Evolutionary conservation across 164 flowering plant species (phyloP), one percentile per base, ranked within the genome.

Genomic region (Vitis riparia): DNA sequence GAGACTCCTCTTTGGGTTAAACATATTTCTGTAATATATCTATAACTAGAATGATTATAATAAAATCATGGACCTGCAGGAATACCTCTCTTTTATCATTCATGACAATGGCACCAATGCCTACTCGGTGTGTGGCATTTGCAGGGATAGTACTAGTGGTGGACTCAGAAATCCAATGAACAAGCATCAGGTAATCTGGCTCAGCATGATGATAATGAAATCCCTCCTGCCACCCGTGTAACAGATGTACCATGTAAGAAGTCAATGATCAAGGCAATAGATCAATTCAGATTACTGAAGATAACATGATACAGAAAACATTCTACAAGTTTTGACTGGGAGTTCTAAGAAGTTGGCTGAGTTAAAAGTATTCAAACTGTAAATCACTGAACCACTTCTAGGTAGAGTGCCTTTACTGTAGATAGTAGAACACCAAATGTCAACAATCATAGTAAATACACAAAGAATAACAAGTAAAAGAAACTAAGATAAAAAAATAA

Each of bases 131-230:
- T 61, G 89, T 66, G 61, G 86, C 88, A 79, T 83, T 83, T 12
- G 67, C 68, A 48, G 88, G 88, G 30, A 85, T 63, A 9, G 81
- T 77, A 66, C 72, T 55, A 2, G 37, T 68, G 32, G 37, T 68
- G 32, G 78, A 78, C 64, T 79, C 75, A 56, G 88, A 83, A 71
- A 85, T 79, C 88, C 88, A 85, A 60, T 78, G 67, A 17, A 76
- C 86, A 11, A 85, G 85, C 88, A 85, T 82, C 65, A 84, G 55
- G 71, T 84, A 78, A 29, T 63, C 68, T 68, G 84, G 82, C 63
- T 82, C 85, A 4, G 88, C 84, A 77, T 82, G 84, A 68, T 82
- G 86, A 71, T 82, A 82, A 81, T 77, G 58, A 70, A 84, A 84
- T 17, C 88, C 88, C 49, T 78, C 85, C 88, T 84, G 79, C 60